Percentiles rank a stretch among this genome's conserved stretches.
phyloP scores from a whole-genome alignment of 2,329 filamentous ascomycete genomes.

The Myriosclerotinia duriaeana region DNA sequence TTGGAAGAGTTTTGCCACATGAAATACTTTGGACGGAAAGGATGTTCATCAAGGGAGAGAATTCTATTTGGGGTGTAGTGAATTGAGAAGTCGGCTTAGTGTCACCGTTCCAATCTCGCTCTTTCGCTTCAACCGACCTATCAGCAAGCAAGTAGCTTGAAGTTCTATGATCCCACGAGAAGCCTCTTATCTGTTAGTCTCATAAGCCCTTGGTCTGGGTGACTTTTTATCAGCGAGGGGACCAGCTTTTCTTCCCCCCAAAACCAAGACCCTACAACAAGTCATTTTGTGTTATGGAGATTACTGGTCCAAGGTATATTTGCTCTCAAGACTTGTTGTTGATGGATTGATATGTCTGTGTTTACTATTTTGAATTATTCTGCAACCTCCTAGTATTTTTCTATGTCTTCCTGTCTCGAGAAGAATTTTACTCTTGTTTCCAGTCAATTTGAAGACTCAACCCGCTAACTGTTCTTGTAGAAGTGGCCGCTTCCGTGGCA shows the following conservation, averaged over 20 bases:
- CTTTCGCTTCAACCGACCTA: background rate
- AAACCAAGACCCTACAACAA: background rate
- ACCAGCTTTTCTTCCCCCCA: background rate
- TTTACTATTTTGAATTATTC: background rate
- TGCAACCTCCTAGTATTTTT: background rate
- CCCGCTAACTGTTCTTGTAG: conserved; percentile 43
- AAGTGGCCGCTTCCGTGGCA: conserved; percentile 59
- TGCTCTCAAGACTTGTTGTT: background rate
- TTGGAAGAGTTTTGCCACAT: background rate
- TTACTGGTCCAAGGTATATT: background rate
- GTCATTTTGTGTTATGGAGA: background rate
- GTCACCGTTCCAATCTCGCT: conserved; percentile 2
- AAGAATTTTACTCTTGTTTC: background rate
- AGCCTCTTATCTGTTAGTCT: background rate
- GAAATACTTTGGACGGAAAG: background rate
- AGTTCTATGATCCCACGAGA: background rate
- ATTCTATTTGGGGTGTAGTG: background rate
- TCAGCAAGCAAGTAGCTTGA: conserved; percentile 21
- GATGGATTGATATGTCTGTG: background rate
- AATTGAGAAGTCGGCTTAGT: conserved; percentile 13
- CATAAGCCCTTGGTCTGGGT: background rate
- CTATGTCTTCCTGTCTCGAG: background rate
- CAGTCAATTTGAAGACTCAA: background rate
- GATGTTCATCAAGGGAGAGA: background rate
- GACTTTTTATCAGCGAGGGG: background rate